Evolutionary conservation across 2,329 filamentous ascomycete genomes (phyloP), one percentile per base, ranked within the genome.

Genomic region (Colletotrichum sp.): DNA sequence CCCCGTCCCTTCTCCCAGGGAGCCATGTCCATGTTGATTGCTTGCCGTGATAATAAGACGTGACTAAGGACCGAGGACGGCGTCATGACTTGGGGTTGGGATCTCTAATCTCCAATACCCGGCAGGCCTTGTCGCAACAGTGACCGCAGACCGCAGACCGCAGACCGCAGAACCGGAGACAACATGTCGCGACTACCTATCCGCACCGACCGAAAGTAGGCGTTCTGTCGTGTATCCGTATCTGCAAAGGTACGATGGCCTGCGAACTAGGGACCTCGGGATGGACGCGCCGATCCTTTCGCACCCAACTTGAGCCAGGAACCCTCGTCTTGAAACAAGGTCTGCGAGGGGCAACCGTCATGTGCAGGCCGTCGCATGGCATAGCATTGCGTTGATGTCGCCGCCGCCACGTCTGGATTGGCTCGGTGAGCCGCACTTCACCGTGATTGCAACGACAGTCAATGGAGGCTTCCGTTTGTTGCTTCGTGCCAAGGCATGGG

Each of bases 361-460:
- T 68, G 66, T 68, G 52, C 52, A 55, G 32, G 34, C 65, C 49
- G 65, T 24, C 32, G 60, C 60, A 62, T 62, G 30, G 60, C 64
- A 67, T 67, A 21, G 64, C 67, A 16, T 34, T 28, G 67, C 59
- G 62, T 63, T 57, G 59, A 34, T 63, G 59, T 63, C 28, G 59
- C 59, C 59, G 26, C 30, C 24, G 49, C 57, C 24, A 15, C 62
- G 60, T 39, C 60, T 62, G 36, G 60, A 75, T 52, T 66, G 63
- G 60, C 63, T 76, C 69, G 69, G 73, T 76, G 73, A 76, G 70
- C 57, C 36, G 66, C 73, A 52, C 44, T 65, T 73, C 68, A 70
- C 68, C 68, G 39, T 32, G 71, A 60, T 13, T 32, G 70, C 70
- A 59, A 36, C 64, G n/a, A 65, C 36, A 44, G 10, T 32, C 30